Base-by-base conservation (phyloP, 306 rosid genomes). In the Acacia confusa region DNA sequence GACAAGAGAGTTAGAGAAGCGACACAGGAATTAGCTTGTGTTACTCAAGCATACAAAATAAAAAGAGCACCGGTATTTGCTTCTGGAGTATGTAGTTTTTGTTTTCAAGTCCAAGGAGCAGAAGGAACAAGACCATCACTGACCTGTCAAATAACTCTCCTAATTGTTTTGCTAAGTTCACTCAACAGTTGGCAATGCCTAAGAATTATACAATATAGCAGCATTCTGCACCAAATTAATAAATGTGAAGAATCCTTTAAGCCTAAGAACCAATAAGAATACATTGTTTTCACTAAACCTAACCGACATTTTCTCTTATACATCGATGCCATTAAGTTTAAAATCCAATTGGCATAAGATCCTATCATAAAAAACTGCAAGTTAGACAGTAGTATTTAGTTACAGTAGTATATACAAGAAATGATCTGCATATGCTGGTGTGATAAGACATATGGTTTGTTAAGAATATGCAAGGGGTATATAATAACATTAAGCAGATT, bases 241-340 rank as follows among this genome's bases (percentile, higher is more conserved):
- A 30, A 17, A 40, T 34, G 45, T 22, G 28, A 76, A 70, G 71
- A 66, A 15, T 45, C 75, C 19, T 50, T 75, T 67, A n/a, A 53
- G 53, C 77, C 70, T 75, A 24, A 81, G 75, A 67, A 68, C 40
- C 71, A 41, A 67, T 27, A 82, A 70, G 67, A 76, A 47, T 55
- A 82, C 20, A 20, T 16, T 45, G 57, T 13, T 76, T 41, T 41
- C 44, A 60, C 52, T 28, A 28, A 30, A 15, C 24, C 27, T 41
- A 22, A 28, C 38, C 22, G 71, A 30, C 27, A 67, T 9, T 43
- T 43, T 16, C 64, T 20, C 30, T 44, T 75, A 76, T 69, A 68
- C 55, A 60, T n/a, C 43, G 55, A 43, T 69, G 22, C 34, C 17
- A 69, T 73, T 50, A 61, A 82, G 55, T 40, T 77, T 30, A 82